A percentile compares a stretch with the other conserved stretches of the same genome.
phyloP scores from a whole-genome alignment of 2,329 filamentous ascomycete genomes.

The Fusarium beomiforme region DNA sequence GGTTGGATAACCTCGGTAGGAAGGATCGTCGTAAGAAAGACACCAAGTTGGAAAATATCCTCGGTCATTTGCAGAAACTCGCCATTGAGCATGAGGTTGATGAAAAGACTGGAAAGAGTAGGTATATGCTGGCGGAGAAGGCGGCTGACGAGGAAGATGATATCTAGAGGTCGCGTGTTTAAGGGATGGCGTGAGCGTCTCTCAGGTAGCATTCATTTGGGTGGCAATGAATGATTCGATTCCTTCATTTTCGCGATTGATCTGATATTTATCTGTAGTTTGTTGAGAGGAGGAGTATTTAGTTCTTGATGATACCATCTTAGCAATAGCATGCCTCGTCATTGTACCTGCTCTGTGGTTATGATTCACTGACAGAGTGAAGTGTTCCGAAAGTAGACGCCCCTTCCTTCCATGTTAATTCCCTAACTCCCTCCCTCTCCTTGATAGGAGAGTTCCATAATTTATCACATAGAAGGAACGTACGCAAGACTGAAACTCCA shows the following conservation, averaged over 20 bases:
- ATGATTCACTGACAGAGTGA: neutral
- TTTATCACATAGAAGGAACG: neutral
- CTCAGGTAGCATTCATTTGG: too few species aligned
- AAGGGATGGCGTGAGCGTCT: neutral
- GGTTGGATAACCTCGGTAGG: constrained; percentile 18
- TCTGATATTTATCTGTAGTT: neutral
- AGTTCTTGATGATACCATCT: neutral
- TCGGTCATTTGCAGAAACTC: constrained; percentile 22
- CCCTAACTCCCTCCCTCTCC: neutral
- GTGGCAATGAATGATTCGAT: neutral
- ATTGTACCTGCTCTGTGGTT: too few species aligned
- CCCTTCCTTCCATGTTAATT: too few species aligned
- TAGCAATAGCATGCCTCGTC: too few species aligned
- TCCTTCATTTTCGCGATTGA: neutral
- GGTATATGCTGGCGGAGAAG: constrained; percentile 15
- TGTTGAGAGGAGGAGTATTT: neutral
- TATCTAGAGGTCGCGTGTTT: neutral
- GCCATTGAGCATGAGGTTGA: constrained; percentile 26
- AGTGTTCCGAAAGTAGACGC: neutral
- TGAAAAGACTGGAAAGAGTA: constrained; percentile 29
- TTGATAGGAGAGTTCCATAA: neutral
- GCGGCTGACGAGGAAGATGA: constrained; percentile 22
- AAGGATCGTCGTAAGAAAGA: constrained; percentile 27
- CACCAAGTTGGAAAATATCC: constrained; percentile 22
- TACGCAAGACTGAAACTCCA: neutral